Evolutionary conservation across 352 stramenopile species (phyloP).

Genomic region (Aphanomyces stellatus): DNA sequence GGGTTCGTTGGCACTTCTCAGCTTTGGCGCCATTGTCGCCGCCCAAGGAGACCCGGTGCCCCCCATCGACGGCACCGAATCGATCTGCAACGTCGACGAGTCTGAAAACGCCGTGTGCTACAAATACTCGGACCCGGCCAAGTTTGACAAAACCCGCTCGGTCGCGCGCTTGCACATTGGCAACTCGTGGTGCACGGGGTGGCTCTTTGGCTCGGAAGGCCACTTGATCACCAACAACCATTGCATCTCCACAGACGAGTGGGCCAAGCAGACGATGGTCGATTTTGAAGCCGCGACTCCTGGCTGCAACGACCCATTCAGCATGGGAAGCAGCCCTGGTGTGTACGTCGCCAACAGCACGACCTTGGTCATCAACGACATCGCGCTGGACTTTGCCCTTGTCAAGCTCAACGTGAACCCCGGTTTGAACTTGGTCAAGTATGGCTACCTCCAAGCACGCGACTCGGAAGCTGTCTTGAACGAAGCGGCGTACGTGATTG

Average conservation of each 20-base stretch:
- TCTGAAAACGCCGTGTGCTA: conserved; percentile 50
- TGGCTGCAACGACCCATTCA: conserved; percentile 3
- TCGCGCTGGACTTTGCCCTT: conserved; percentile 50
- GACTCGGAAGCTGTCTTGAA: conserved; percentile 32
- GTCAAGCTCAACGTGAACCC: conserved; percentile 34
- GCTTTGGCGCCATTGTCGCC: background rate
- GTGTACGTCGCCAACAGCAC: conserved; percentile 19
- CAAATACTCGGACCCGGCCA: conserved; percentile 26
- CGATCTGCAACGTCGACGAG: conserved; percentile 49
- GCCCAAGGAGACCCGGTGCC: background rate
- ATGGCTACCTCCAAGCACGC: conserved; percentile 51
- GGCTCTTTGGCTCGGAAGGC: conserved; percentile 49
- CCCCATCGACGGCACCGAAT: background rate
- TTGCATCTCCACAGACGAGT: conserved; percentile 32
- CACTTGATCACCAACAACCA: conserved; percentile 66
- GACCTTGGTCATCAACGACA: conserved; percentile 33
- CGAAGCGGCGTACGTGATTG: conserved; percentile 52
- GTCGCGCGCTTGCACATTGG: conserved; percentile 33
- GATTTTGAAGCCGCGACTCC: conserved; percentile 19
- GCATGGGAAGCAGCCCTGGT: background rate
- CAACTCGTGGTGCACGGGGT: conserved; percentile 23
- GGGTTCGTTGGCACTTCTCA: background rate
- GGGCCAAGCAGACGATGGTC: conserved; percentile 28
- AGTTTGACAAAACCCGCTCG: conserved; percentile 20
- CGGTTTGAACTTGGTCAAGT: conserved; percentile 38